A percentile compares a stretch with the other conserved stretches of the same genome.
phyloP scores from a whole-genome alignment of 2,329 filamentous ascomycete genomes.

The Cercospora sojina region DNA sequence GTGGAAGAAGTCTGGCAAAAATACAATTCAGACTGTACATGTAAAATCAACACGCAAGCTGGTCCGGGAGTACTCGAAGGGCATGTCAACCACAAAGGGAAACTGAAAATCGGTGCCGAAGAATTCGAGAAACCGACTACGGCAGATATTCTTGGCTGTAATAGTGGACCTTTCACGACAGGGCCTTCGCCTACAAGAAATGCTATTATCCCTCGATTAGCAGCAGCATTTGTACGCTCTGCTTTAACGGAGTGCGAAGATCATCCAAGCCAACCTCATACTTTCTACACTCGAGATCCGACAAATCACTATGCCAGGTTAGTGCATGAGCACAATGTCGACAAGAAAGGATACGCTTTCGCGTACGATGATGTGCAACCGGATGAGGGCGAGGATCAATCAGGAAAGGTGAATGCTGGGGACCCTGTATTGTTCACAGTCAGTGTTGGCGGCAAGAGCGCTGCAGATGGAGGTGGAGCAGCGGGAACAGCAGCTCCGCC shows the following conservation, averaged over 20 bases:
- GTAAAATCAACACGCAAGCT: conserved; percentile 65
- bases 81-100: conserved; percentile 42
- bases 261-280: conserved; percentile 40
- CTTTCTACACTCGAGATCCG: conserved; percentile 37
- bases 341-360: conserved; percentile 61
- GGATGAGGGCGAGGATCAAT: conserved; percentile 55
- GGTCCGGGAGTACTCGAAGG: conserved; percentile 56
- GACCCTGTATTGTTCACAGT: conserved; percentile 46
- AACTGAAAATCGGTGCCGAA: conserved; percentile 48
- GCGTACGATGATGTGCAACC: conserved; percentile 65
- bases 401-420: conserved; percentile 52
- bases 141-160: conserved; percentile 67
- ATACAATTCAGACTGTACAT: conserved; percentile 48
- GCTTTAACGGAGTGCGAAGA: conserved; percentile 57
- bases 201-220: conserved; percentile 71
- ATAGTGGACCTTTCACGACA: conserved; percentile 60
- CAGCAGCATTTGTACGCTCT: conserved; percentile 74
- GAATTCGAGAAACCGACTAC: conserved; percentile 60
- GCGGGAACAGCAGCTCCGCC: background rate
- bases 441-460: conserved; percentile 25
- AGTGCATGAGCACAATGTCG: conserved; percentile 60
- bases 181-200: conserved; percentile 46
- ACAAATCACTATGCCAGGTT: conserved; percentile 61
- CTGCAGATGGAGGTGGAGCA: conserved; percentile 10
- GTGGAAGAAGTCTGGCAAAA: conserved; percentile 55